Conservation (phyloP, 2,329 filamentous ascomycete genomes). For the Trichoderma sp. region DNA sequence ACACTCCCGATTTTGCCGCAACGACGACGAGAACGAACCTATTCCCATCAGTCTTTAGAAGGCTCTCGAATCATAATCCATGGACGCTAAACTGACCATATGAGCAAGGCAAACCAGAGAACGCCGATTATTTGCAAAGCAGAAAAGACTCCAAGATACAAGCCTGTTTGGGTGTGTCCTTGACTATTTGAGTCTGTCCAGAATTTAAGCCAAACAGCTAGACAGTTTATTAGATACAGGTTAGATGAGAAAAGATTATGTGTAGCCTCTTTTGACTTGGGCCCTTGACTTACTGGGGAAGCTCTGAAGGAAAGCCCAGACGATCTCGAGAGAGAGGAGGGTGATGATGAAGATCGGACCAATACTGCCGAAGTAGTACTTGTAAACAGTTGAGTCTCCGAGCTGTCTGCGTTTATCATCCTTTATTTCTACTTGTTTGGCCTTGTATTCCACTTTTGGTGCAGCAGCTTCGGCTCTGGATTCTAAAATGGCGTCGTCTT, state of each 20-base stretch:
- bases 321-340: slow-evolving; percentile 29
- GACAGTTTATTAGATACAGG: background rate
- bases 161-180: background rate
- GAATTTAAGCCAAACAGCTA: slow-evolving; percentile 37
- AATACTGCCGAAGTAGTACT: slow-evolving; percentile 17
- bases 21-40: slow-evolving; percentile 35
- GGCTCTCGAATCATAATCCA: background rate
- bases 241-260: background rate
- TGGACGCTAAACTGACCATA: background rate
- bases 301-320: slow-evolving; percentile 32
- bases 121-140: slow-evolving; percentile 27
- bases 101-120: slow-evolving; percentile 5
- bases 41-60: too few relatives aligned
- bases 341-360: background rate
- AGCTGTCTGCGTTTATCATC: slow-evolving; percentile 1
- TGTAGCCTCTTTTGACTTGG: background rate
- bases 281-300: slow-evolving; percentile 32
- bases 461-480: background rate
- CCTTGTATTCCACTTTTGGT: background rate
- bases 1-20: slow-evolving; percentile 32
- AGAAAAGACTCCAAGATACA: slow-evolving; percentile 31
- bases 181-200: slow-evolving; percentile 31
- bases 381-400: slow-evolving; percentile 12
- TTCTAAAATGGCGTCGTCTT: background rate
- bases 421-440: background rate